Evolutionary conservation across 129 eudicot genomes (phyloP), one percentile per base, ranked within the genome.

Genomic region (Flaveria sonorensis): DNA sequence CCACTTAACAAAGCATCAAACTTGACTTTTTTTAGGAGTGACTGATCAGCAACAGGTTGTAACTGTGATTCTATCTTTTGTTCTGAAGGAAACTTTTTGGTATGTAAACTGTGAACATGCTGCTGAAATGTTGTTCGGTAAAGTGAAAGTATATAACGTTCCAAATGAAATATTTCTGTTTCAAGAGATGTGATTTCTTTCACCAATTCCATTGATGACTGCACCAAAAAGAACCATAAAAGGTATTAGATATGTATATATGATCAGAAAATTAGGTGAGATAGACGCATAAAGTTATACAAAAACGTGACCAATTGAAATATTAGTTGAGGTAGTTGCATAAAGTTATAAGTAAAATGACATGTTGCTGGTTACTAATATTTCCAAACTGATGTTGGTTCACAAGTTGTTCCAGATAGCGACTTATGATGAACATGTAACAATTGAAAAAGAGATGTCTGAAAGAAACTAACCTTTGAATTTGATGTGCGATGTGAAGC

Each of bases 201-300:
- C 84, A 89, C 86, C 86, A 92, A 81, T 46, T 92, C 92, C 32
- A 73, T 83, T 42, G 96, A 92, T 48, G 97, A 87, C 97, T 92
- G 86, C 40, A 71, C 43, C 52, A 71, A 83, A 50, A 61, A 18
- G 51, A 61, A 78, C 70, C 24, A 26, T 20, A 52, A 8, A 71
- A 65, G 14, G 3, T 14, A 56, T 63, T 4, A 63, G 40, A 24
- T 30, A 30, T 28, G 45, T 15, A 14, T 28, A 62, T 28, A 15
- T 14, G 45, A 62, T 36, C 68, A 11, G 32, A 61, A 28, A 15
- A 7, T 63, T 6, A 6, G 69, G 69, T 63, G 45, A 63, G 45
- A 15, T 63, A 20, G 15, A 57, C 20, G 32, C 32, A 57, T 57
- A 57, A 24, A 59, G 30, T 59, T 59, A 59, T 10, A 23, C 65